Base-by-base conservation (phyloP, 345 rosid species). In the Salix exigua region DNA sequence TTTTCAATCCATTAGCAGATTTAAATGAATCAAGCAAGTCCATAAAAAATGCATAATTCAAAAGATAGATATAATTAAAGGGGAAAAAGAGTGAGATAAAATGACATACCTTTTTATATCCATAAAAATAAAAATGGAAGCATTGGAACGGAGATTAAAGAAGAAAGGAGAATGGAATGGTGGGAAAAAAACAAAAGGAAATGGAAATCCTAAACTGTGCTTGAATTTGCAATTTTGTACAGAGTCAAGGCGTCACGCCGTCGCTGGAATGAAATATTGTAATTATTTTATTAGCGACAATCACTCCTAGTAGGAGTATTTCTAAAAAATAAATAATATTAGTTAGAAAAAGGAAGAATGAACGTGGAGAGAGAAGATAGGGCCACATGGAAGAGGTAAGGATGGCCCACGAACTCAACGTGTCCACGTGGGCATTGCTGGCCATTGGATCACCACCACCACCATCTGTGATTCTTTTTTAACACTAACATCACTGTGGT, bases 51-150 rank as follows among this genome's bases (percentile, higher is more conserved):
- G 19, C 70, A 30, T 53, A 35, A 50, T 61, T 28, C 77, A 51
- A 6, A 2, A 38, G 71, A 76, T 66, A 63, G 60, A 75, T 62
- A 61, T 65, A 8, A 61, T 18, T 71, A 66, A 28, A 67, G 31
- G 12, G 66, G 50, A 28, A 55, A 37, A 55, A 1, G 4, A 17
- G 18, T 30, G 30, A 71, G 37, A 55, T 7, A 23, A 63, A 17
- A 46, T 51, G 61, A 72, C 85, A 50, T 82, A 88, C 93, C 96
- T 87, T 85, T 82, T 65, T 6, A 70, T 63, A 73, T 53, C 73
- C 80, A 74, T 78, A 64, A 60, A 46, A 53, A 2, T 7, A 37
- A 77, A 62, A 35, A 61, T 77, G 68, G 79, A 75, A 69, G 81
- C 82, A 79, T 78, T 83, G 84, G 61, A 70, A 40, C 69, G 71